A percentile compares a stretch with the other conserved stretches of the same genome.
Evolutionary conservation across 495 filamentous ascomycete genomes (phyloP).

Genomic region (Hypoxylon cercidicola): DNA sequence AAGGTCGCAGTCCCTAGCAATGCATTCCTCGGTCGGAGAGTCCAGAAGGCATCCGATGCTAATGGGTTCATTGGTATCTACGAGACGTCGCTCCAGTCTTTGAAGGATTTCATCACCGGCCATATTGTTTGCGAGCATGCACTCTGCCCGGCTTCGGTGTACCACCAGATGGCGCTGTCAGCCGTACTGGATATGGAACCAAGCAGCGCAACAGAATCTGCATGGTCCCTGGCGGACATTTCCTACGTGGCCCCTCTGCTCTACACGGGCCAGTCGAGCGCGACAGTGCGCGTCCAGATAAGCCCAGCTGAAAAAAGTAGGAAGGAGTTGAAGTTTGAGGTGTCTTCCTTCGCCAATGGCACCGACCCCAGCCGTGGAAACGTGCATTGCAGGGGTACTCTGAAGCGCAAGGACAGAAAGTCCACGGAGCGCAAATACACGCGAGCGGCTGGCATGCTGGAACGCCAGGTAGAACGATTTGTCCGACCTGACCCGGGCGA

Average conservation of each 20-base stretch:
- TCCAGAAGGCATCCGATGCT: not conserved
- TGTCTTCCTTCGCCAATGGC: not conserved
- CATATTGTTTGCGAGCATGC: conserved; percentile 21
- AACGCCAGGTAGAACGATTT: conserved; percentile 10
- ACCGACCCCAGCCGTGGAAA: not conserved
- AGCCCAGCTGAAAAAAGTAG: not conserved
- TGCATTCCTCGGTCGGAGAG: not conserved
- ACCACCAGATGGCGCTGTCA: conserved; percentile 19
- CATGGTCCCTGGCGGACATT: conserved; percentile 17
- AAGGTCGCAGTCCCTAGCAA: not conserved
- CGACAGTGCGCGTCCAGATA: conserved; percentile 2
- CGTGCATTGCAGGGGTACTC: not conserved
- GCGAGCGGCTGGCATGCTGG: not conserved
- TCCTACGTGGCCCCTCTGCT: conserved; percentile 15
- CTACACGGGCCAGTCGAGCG: conserved; percentile 6
- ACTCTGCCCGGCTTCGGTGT: conserved; percentile 18
- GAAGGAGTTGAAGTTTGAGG: conserved; percentile 1
- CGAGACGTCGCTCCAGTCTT: conserved; percentile 6
- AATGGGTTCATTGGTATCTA: conserved; percentile 1
- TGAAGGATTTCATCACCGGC: conserved; percentile 13
- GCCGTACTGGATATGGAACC: conserved; percentile 18
- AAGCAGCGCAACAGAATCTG: not conserved
- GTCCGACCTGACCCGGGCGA: conserved; percentile 3
- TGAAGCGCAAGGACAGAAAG: conserved; percentile 1
- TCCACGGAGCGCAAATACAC: not conserved